These are phyloP conservation scores for Cystobasidium sp. DNA, from an alignment of 1,284 basidiomycete genomes.

Conservation along the genomic window DNA sequence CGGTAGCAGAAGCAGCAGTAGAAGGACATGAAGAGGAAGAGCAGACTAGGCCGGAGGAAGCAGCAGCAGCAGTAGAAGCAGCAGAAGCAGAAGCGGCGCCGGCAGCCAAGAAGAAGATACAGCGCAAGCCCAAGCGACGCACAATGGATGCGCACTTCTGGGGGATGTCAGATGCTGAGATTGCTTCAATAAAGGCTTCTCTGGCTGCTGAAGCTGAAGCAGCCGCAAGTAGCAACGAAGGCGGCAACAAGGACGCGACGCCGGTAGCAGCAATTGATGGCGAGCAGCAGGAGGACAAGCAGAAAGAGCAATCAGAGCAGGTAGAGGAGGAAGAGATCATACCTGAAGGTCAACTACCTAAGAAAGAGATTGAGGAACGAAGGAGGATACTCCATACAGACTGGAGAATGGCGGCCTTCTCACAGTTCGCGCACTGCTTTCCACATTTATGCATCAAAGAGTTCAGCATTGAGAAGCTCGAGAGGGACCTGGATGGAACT, in stretches of 20 bases:
- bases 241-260: constrained; percentile 18
- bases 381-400: constrained; percentile 31
- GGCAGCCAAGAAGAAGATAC: constrained; percentile 7
- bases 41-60: too few relatives aligned
- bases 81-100: neutral
- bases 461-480: constrained; percentile 56
- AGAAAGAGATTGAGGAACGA: constrained; percentile 24
- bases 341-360: constrained; percentile 14
- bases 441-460: constrained; percentile 36
- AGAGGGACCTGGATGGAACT: constrained; percentile 60
- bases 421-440: constrained; percentile 34
- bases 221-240: neutral
- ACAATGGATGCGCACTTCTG: constrained; percentile 38
- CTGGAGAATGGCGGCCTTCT: constrained; percentile 44
- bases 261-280: constrained; percentile 1
- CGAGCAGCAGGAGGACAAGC: constrained; percentile 11
- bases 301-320: constrained; percentile 4
- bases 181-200: constrained; percentile 33
- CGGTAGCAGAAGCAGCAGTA: neutral
- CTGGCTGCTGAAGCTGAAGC: constrained; percentile 16
- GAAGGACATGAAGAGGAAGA: neutral
- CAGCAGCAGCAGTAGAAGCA: neutral
- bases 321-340: constrained; percentile 24
- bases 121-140: constrained; percentile 36
- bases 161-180: constrained; percentile 34